Evolutionary conservation across 345 rosid genomes (phyloP).

Genomic region (Brassica napus): DNA sequence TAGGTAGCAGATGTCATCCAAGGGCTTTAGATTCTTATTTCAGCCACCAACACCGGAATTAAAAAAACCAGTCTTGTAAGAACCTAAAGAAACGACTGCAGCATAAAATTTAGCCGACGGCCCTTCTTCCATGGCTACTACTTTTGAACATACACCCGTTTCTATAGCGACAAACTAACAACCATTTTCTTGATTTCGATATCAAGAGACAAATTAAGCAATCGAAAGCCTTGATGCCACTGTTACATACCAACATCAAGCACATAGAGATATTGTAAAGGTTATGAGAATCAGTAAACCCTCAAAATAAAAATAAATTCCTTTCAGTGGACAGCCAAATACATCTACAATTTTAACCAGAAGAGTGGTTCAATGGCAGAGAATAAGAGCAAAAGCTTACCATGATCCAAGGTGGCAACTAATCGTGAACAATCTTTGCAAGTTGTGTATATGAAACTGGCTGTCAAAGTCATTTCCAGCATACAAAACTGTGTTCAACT

Average conservation of each 20-base stretch:
- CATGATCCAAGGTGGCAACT: no score
- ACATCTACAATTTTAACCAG: background rate
- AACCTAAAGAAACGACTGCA: slow-evolving; percentile 82
- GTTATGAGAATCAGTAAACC: background rate
- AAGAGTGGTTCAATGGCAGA: background rate
- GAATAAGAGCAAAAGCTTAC: no score
- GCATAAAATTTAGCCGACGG: slow-evolving; percentile 51
- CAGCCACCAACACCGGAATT: slow-evolving; percentile 68
- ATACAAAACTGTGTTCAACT: background rate
- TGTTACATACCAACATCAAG: background rate
- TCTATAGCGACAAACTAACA: background rate
- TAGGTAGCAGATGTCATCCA: slow-evolving; percentile 87
- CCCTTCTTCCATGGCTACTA: background rate
- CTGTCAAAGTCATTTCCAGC: background rate
- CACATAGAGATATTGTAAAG: background rate
- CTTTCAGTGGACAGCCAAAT: background rate
- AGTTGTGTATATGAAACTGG: no score
- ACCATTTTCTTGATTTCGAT: background rate
- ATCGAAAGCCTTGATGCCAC: background rate
- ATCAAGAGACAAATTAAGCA: background rate
- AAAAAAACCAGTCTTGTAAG: slow-evolving; percentile 51
- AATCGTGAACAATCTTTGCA: no score
- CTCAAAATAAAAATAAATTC: background rate
- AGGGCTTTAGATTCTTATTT: slow-evolving; percentile 86
- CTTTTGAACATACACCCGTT: background rate